Base-by-base conservation (phyloP, 2,329 filamentous ascomycete genomes). In the Ophiocordyceps camponoti-leonardi region DNA sequence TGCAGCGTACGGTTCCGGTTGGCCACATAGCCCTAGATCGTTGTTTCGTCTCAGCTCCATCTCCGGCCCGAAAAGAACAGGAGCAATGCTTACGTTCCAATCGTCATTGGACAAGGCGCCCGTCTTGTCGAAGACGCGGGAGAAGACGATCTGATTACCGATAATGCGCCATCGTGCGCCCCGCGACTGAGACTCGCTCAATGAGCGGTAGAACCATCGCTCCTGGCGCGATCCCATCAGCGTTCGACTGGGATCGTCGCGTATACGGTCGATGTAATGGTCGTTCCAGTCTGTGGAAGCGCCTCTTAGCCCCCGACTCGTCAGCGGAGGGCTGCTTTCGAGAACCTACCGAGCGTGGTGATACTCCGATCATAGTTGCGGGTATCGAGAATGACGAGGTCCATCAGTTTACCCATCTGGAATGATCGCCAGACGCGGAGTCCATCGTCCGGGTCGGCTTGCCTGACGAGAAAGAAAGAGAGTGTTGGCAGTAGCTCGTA, bases 161-260 rank as follows among this genome's bases (percentile, higher is more conserved):
- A 87, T 71, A 18, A 87, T 58, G 39, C 82, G 69, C 83, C 83
- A 87, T 1, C 72, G 69, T 0, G 81, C 77, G 22, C 77, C 77
- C n/a, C 81, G 72, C 16, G 73, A 54, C n/a, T 72, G 66, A 1
- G 77, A 81, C 43, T 70, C 58, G 6, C 67, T 68, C 8, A 84
- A 63, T 40, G 68, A 63, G 42, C 69, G 67, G 57, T 82, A 83
- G 61, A 85, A 80, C 83, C 83, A 87, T 52, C 75, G 73, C 59
- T 87, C 83, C 56, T 87, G 83, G 12, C 73, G 72, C 1, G 71
- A 67, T 3, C 83, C 83, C 81, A 87, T 86, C 51, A 87, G 63
- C 0, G 72, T 74, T 4, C 83, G 73, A 6, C 76, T 72, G 2
- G 79, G 75, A 46, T 86, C 80, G 51, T 85, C 73, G 18, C 75